Evolutionary conservation across 2,329 filamentous ascomycete species (phyloP), one percentile per base, ranked within the genome.

Genomic region (Nothophaeocryptopus gaeumannii): DNA sequence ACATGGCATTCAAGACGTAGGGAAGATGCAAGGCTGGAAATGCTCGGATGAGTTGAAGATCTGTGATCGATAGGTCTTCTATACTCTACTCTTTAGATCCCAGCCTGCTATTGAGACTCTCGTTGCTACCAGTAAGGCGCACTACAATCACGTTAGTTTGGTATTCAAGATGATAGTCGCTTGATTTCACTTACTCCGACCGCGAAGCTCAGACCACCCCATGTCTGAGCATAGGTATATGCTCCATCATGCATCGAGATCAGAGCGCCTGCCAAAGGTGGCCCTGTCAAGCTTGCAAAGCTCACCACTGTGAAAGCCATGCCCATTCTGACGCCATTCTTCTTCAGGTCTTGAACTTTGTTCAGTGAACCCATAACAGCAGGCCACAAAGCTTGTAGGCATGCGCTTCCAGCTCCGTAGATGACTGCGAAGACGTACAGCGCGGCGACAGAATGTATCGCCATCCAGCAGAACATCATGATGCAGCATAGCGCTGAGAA

Each of bases 381-480:
- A 0, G 72, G 73, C 48, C 75, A 77, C 9, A 77, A 59, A 4
- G 71, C 69, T 50, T 78, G 74, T 9, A 74, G 70, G 0, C 70
- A 74, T 0, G 71, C 73, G 1, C 67, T 67, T 5, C 72, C 70
- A 38, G 74, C 66, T 0, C 75, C 75, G 46, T 76, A 76, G 8
- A 74, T 58, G 1, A 72, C 67, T 0, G 72, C 70, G 57, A 75
- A 78, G 0, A 63, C 69, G 48, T 72, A 75, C 0, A 78, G 53
- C 0, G 69, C 67, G 5, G 59, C 54, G 8, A 61, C 47, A 2
- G 61, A 65, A 8, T 64, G 53, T 1, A 85, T 78, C 0, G 72
- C 75, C 2, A 75, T 74, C 83, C 83, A 86, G 45, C 72, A 74
- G 57, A 76, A 82, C 31, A 81, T 65, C 50, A 80, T 67, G 11